Percentiles rank a stretch among this genome's conserved stretches.
Conservation (phyloP, 1,284 basidiomycete genomes). For the Austroboletus olivaceoglutinosus region DNA sequence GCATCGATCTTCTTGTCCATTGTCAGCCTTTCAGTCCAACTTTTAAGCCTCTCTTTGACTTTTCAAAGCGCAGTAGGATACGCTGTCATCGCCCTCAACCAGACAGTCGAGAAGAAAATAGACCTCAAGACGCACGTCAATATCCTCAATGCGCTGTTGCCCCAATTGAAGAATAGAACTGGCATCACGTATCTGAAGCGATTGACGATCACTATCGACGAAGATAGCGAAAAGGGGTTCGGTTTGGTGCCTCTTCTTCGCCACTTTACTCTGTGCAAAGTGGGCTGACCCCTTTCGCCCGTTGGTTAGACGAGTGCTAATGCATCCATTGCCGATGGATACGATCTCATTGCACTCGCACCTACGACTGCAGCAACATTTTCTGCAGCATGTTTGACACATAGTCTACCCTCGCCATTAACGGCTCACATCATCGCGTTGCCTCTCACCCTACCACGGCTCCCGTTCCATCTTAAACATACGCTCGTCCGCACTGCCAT, state of each 20-base stretch:
- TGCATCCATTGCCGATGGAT: conserved; percentile 52
- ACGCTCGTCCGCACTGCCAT: conserved; percentile 79
- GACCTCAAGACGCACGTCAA: conserved; percentile 68
- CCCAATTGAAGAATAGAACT: conserved; percentile 50
- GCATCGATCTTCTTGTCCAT: conserved; percentile 53
- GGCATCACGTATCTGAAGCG: conserved; percentile 66
- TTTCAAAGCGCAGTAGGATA: conserved; percentile 65
- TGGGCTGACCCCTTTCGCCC: not conserved
- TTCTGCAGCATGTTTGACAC: conserved; percentile 76
- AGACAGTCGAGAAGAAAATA: conserved; percentile 64
- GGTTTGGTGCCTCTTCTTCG: conserved; percentile 53
- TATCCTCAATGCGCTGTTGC: conserved; percentile 51
- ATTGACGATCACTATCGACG: conserved; percentile 68
- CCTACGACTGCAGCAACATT: conserved; percentile 74
- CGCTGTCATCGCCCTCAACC: conserved; percentile 68
- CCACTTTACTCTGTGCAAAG: not conserved
- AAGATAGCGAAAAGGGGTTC: conserved; percentile 79
- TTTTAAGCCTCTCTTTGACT: conserved; percentile 11
- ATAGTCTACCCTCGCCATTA: conserved; percentile 73
- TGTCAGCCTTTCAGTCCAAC: conserved; percentile 36
- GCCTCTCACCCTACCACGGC: conserved; percentile 74
- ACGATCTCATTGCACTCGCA: conserved; percentile 73
- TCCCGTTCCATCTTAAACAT: conserved; percentile 80
- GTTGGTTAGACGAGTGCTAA: conserved; percentile 59
- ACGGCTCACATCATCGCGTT: conserved; percentile 82